Conservation (phyloP, 2,329 filamentous ascomycete species). For the Botrytis pseudocinerea region DNA sequence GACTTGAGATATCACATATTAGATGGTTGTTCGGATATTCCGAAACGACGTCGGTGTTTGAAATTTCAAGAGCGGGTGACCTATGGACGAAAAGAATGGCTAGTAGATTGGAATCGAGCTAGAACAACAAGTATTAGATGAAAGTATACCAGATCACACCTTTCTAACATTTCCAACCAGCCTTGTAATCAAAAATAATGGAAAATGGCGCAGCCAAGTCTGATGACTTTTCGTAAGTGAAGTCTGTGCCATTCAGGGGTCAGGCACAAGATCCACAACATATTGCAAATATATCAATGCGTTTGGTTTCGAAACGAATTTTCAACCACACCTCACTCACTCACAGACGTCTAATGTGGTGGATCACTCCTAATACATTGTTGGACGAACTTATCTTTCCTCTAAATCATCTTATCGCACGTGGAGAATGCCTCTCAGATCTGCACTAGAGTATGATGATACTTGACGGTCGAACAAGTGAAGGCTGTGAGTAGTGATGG, state of each 20-base stretch:
- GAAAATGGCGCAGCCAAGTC: not conserved
- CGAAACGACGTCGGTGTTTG: conserved; percentile 13
- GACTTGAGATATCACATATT: not conserved
- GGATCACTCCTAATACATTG: not conserved
- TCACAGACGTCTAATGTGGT: not conserved
- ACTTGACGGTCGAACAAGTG: conserved; percentile 16
- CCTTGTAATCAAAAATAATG: not conserved
- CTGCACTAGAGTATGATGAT: not conserved
- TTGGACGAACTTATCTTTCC: conserved; percentile 2
- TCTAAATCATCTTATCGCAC: not conserved
- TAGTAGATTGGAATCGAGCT: not conserved
- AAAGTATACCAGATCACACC: not conserved
- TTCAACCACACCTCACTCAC: not conserved
- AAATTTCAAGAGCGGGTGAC: not conserved
- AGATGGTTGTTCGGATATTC: conserved; percentile 3
- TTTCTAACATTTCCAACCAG: not conserved
- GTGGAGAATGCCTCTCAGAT: not conserved
- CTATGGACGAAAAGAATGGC: not conserved
- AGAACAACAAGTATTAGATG: not conserved
- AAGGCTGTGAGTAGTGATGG: conserved; percentile 12
- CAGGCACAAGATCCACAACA: not conserved
- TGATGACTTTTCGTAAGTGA: not conserved
- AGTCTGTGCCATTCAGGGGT: conserved; percentile 7
- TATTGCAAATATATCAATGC: not conserved
- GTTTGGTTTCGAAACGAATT: conserved; percentile 18